A percentile compares a stretch with the other conserved stretches of the same genome.
Evolutionary conservation across 495 filamentous ascomycete genomes (phyloP).

Genomic region (Hypoxylon perforatum): DNA sequence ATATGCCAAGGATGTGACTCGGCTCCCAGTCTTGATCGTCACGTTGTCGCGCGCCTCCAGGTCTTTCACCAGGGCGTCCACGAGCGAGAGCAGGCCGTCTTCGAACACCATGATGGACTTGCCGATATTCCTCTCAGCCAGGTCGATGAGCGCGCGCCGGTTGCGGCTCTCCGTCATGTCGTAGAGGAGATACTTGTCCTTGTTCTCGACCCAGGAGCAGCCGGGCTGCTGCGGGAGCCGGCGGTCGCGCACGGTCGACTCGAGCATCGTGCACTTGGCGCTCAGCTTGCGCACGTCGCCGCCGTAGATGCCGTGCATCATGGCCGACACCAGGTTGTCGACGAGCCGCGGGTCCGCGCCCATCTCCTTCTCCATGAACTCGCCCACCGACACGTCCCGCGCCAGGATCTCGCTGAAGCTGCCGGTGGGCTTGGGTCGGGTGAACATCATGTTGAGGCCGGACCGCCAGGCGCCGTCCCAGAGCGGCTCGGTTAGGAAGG

Average conservation of each 20-base stretch:
- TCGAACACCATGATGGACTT: constrained; percentile 57
- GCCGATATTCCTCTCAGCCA: constrained; percentile 26
- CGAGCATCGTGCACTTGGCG: constrained; percentile 61
- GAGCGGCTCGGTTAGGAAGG: constrained; percentile 69
- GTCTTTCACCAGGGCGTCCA: constrained; percentile 56
- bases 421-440: background rate
- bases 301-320: constrained; percentile 94
- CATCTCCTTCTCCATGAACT: constrained; percentile 70
- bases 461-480: constrained; percentile 66
- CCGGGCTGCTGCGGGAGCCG: background rate
- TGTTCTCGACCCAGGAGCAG: constrained; percentile 8
- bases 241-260: too few species aligned
- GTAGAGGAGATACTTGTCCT: constrained; percentile 20
- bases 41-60: constrained; percentile 63
- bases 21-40: constrained; percentile 58
- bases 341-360: constrained; percentile 62
- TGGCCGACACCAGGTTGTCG: constrained; percentile 79
- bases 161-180: constrained; percentile 30
- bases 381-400: constrained; percentile 77
- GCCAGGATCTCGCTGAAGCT: constrained; percentile 7
- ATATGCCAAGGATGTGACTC: constrained; percentile 51
- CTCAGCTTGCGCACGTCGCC: constrained; percentile 88
- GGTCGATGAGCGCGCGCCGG: constrained; percentile 24
- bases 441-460: constrained; percentile 35
- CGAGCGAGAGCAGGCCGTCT: constrained; percentile 67